Evolutionary conservation across 2,329 filamentous ascomycete genomes (phyloP).

Genomic region (Ophiostoma sp.): DNA sequence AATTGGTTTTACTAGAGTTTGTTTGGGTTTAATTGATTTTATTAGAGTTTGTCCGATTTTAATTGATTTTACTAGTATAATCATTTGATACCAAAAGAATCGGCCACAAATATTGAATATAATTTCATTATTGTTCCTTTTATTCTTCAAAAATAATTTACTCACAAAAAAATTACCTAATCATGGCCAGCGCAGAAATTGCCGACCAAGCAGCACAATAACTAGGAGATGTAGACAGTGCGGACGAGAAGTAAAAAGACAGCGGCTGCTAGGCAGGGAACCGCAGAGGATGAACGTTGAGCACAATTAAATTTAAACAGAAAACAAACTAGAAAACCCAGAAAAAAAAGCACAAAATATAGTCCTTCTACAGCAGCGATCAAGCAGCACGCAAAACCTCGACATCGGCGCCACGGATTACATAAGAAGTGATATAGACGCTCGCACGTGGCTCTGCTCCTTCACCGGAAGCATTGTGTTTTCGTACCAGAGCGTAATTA

Average conservation of each 20-base stretch:
- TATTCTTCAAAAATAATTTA: too few relatives aligned
- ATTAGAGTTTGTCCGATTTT: too few relatives aligned
- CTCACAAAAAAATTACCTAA: background rate
- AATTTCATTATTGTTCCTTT: too few relatives aligned
- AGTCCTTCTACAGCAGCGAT: background rate
- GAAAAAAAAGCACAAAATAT: background rate
- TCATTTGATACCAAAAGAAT: too few relatives aligned
- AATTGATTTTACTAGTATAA: too few relatives aligned
- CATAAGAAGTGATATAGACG: background rate
- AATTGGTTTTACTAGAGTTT: too few relatives aligned
- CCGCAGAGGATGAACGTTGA: background rate
- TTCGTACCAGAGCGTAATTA: background rate
- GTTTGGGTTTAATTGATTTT: too few relatives aligned
- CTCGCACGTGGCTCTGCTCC: background rate
- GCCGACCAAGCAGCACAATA: background rate
- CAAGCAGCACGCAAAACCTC: background rate
- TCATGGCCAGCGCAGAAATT: background rate
- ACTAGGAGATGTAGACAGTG: background rate
- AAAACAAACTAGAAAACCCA: background rate
- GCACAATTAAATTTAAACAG: background rate
- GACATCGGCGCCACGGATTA: background rate
- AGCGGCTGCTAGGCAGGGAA: too few relatives aligned
- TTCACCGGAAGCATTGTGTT: background rate
- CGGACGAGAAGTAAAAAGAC: background rate
- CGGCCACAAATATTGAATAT: too few relatives aligned